phyloP scores from a whole-genome alignment of 1,284 basidiomycete species.

The Sanghuangporus weigelae region DNA sequence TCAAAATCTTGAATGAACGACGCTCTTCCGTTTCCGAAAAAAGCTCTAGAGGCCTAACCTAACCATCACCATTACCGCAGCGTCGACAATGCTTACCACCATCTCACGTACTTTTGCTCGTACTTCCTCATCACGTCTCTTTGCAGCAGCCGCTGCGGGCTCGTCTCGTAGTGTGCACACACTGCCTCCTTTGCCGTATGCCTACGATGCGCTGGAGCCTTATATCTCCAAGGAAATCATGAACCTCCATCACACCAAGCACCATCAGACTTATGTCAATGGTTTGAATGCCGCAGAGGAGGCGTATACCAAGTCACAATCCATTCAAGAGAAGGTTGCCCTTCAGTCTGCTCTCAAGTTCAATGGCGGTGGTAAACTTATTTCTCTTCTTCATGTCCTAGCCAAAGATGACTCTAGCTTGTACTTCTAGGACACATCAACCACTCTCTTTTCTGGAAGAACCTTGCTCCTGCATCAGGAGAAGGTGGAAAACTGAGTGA shows the following conservation, averaged over 20 bases:
- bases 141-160: slow-evolving; percentile 3
- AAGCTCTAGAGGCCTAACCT: not conserved
- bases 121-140: slow-evolving; percentile 7
- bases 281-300: slow-evolving; percentile 91
- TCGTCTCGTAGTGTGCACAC: slow-evolving; percentile 46
- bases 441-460: slow-evolving; percentile 97
- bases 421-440: slow-evolving; percentile 69
- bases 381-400: not conserved
- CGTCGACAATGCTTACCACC: slow-evolving; percentile 10
- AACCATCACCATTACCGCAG: slow-evolving; percentile 3
- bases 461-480: slow-evolving; percentile 65
- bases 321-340: slow-evolving; percentile 78
- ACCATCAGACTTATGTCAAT: slow-evolving; percentile 92
- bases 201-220: slow-evolving; percentile 82
- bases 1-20: not conserved
- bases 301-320: slow-evolving; percentile 61
- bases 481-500: slow-evolving; percentile 65
- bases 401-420: not conserved
- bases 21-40: not conserved
- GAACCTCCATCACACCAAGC: slow-evolving; percentile 93
- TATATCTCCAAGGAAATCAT: slow-evolving; percentile 81
- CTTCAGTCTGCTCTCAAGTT: slow-evolving; percentile 87
- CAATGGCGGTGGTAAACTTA: slow-evolving; percentile 75
- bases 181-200: slow-evolving; percentile 86
- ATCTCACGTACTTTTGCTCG: slow-evolving; percentile 8